Evolutionary conservation across 1,284 basidiomycete species (phyloP), one percentile per base, ranked within the genome.

Genomic region (Ustilago hordei): DNA sequence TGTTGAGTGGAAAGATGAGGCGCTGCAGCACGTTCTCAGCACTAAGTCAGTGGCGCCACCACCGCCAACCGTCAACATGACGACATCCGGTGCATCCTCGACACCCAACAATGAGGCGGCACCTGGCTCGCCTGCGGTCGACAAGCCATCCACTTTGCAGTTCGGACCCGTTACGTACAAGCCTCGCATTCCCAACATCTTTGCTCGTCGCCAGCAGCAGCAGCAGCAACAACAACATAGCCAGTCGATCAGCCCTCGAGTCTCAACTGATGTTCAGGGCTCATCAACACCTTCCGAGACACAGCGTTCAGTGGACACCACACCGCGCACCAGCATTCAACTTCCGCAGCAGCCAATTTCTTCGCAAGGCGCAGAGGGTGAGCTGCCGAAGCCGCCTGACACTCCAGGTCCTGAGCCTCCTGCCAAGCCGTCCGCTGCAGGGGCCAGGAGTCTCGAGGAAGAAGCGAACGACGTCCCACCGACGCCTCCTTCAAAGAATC

Each of bases 1-100:
- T 35, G 62, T 79, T 32, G 72, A 78, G 19, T 85, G 81, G 82
- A 75, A 75, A 17, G 75, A 78, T 12, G 75, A 82, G 43, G 61
- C 62, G 1, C 23, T 81, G 47, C 63, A 77, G 12, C 73, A 74
- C 31, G 73, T 78, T 11, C 34, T 77, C 17, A 64, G 60, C 32
- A 43, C 31, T 48, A 78, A 81, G 48, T 60, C 45, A 32, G 60
- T 67, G 1, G 55, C 72, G 3, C 53, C 70, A 34, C 53, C 68
- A 32, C 12, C 69, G 8, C 36, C 64, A 5, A 53, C 65, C 8
- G 67, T 67, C 38, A 54, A 57, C n/a, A 67, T 61, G 19, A 56
- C 73, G 3, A 55, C 61, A 12, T 47, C 64, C 2, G 36, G 59
- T n/a, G 74, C 54, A 23, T 31, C 74, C 12, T 68, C 65, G 8